Evolutionary conservation across 73 alveolate species (phyloP).

Genomic region (Paramecium octaurelia): DNA sequence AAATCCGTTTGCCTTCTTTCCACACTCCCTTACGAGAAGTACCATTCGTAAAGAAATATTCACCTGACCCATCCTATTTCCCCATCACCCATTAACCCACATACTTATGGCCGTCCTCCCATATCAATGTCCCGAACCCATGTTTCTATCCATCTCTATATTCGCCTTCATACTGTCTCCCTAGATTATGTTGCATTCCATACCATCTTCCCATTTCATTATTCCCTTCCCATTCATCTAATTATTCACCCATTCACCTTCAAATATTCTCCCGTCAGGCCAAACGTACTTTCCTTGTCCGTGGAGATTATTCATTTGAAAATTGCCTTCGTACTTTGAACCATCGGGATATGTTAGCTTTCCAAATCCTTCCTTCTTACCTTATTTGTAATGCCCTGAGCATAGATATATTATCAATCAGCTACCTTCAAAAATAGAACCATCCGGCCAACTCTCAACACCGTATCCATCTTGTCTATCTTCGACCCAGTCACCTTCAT

Average conservation of each 20-base stretch:
- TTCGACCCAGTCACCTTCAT: conserved; percentile 59
- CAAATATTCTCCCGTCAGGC: conserved; percentile 70
- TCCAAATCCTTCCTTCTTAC: conserved; percentile 75
- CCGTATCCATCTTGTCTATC: conserved; percentile 61
- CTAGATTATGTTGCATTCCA: conserved; percentile 64
- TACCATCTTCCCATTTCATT: conserved; percentile 83
- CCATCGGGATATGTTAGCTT: conserved; percentile 76
- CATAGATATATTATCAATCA: background rate
- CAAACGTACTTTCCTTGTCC: conserved; percentile 73
- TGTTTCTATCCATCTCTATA: conserved; percentile 67
- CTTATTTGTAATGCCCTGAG: background rate
- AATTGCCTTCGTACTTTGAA: conserved; percentile 76
- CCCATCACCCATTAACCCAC: conserved; percentile 70
- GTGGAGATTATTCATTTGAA: conserved; percentile 68
- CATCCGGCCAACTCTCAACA: conserved; percentile 49
- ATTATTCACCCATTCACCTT: conserved; percentile 70
- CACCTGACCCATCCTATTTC: conserved; percentile 43
- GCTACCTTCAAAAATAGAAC: conserved; percentile 43
- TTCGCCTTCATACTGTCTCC: conserved; percentile 71
- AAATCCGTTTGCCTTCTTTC: conserved; percentile 43
- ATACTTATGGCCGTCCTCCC: conserved; percentile 70
- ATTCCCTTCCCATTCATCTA: conserved; percentile 83
- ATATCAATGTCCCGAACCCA: conserved; percentile 68
- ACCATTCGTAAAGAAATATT: conserved; percentile 33
- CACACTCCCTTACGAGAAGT: conserved; percentile 33